Conservation (phyloP, 2,329 filamentous ascomycete species). For the Thelonectria blattea region DNA sequence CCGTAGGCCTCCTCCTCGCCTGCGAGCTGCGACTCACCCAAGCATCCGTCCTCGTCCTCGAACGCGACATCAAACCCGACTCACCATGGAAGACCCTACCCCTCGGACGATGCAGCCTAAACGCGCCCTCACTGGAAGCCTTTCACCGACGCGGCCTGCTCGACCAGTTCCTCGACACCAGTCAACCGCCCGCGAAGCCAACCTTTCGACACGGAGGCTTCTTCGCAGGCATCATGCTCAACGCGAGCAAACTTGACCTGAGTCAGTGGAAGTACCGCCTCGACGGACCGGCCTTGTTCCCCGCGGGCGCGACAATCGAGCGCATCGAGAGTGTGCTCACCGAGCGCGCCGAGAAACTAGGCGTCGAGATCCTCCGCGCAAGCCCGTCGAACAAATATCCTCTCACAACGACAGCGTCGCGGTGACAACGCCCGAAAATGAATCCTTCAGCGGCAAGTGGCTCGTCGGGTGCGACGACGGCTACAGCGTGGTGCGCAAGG, state of each 20-base stretch:
- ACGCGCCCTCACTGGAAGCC: slow-evolving; percentile 42
- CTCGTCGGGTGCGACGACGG: slow-evolving; percentile 52
- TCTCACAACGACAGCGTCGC: slow-evolving; percentile 30
- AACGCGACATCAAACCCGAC: slow-evolving; percentile 26
- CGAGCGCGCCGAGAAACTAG: slow-evolving; percentile 36
- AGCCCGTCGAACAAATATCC: slow-evolving; percentile 31
- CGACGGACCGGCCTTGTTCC: slow-evolving; percentile 33
- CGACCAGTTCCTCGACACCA: slow-evolving; percentile 32
- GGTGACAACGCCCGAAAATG: slow-evolving; percentile 25
- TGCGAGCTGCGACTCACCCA: slow-evolving; percentile 44
- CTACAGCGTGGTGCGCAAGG: slow-evolving; percentile 46
- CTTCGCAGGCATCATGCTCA: slow-evolving; percentile 41
- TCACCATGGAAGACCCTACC: slow-evolving; percentile 38
- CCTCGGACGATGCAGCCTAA: slow-evolving; percentile 42
- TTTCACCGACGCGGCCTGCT: slow-evolving; percentile 48
- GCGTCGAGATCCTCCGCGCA: slow-evolving; percentile 38
- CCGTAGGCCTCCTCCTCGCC: slow-evolving; percentile 45
- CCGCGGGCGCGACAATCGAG: slow-evolving; percentile 27
- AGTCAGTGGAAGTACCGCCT: slow-evolving; percentile 40
- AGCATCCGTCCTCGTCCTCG: slow-evolving; percentile 46
- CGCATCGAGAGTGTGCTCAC: slow-evolving; percentile 29
- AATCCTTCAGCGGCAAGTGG: slow-evolving; percentile 40
- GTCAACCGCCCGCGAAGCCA: slow-evolving; percentile 17
- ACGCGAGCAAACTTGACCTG: slow-evolving; percentile 38
- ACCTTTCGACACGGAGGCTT: slow-evolving; percentile 43